These are phyloP conservation scores for Streptanthus diversifolius DNA, from an alignment of 345 rosid species.

Conservation along the genomic window DNA sequence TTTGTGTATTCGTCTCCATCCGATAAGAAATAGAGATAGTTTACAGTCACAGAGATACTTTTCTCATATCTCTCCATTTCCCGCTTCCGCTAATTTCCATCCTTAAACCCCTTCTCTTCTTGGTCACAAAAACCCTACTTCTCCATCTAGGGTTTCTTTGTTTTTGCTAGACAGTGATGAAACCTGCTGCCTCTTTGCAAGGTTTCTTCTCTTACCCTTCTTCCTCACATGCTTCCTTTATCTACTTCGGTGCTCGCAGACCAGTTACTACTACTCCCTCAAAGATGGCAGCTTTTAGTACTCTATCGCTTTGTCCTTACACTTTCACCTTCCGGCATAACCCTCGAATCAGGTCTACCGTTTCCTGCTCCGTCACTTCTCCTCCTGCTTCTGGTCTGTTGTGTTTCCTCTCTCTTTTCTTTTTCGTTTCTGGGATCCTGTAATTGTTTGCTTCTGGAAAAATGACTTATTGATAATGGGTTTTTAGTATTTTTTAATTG, in stretches of 20 bases:
- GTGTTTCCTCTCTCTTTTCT: not conserved
- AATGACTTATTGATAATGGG: constrained; percentile 7
- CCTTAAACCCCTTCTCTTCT: constrained; percentile 26
- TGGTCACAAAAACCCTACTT: not conserved
- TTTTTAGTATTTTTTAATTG: constrained; percentile 6
- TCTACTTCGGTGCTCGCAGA: constrained; percentile 29
- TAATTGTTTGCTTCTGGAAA: not conserved
- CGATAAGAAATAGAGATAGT: constrained; percentile 34
- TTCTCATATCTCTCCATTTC: constrained; percentile 19
- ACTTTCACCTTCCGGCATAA: constrained; percentile 32
- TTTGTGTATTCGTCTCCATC: constrained; percentile 13
- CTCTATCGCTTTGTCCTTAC: constrained; percentile 51
- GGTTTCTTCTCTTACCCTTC: constrained; percentile 27
- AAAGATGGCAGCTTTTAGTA: constrained; percentile 61
- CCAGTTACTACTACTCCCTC: constrained; percentile 20
- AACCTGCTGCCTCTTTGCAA: constrained; percentile 28
- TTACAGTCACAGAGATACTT: constrained; percentile 33
- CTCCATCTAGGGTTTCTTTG: constrained; percentile 3
- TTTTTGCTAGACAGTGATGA: constrained; percentile 14
- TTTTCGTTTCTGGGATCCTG: not conserved
- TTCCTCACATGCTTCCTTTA: constrained; percentile 31
- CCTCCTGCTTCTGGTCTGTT: constrained; percentile 46
- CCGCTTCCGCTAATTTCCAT: constrained; percentile 19
- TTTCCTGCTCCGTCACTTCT: constrained; percentile 57
- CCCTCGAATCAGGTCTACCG: constrained; percentile 23